Conservation (phyloP, 306 rosid species). For the Fagus sylvatica region DNA sequence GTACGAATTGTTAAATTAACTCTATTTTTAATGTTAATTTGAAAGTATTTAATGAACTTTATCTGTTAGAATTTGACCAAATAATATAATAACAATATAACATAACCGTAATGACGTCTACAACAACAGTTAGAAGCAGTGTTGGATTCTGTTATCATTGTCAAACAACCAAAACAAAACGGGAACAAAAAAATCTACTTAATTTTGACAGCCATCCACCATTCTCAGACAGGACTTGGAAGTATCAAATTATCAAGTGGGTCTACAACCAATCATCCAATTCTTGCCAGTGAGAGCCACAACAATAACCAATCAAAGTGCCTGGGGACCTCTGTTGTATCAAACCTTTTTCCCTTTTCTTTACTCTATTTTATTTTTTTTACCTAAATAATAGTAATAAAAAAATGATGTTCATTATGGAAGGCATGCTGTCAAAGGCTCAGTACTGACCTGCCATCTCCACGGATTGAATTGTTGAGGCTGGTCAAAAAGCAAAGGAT, state of each 20-base stretch:
- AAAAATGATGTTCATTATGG: constrained; percentile 28
- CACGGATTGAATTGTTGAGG: constrained; percentile 96
- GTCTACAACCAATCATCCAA: constrained; percentile 36
- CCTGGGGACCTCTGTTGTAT: constrained; percentile 46
- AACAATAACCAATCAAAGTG: constrained; percentile 41
- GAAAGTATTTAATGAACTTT: no score
- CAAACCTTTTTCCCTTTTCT: not conserved
- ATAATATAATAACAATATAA: not conserved
- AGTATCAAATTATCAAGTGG: constrained; percentile 19
- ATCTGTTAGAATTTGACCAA: no score
- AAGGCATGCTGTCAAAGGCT: constrained; percentile 38
- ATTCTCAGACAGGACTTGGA: not conserved
- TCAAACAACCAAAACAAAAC: not conserved
- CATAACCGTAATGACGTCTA: not conserved
- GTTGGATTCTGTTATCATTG: not conserved
- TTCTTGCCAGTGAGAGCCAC: constrained; percentile 46
- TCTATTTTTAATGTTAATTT: no score
- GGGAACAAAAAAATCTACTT: not conserved
- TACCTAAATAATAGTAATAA: not conserved
- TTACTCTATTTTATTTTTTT: not conserved
- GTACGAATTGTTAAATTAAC: no score
- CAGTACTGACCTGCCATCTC: constrained; percentile 95
- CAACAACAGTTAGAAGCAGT: not conserved
- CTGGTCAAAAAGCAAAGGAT: constrained; percentile 86
- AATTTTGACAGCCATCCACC: not conserved